Evolutionary conservation across 139 green algal species (phyloP).

Genomic region (Picochlorum costavermella): DNA sequence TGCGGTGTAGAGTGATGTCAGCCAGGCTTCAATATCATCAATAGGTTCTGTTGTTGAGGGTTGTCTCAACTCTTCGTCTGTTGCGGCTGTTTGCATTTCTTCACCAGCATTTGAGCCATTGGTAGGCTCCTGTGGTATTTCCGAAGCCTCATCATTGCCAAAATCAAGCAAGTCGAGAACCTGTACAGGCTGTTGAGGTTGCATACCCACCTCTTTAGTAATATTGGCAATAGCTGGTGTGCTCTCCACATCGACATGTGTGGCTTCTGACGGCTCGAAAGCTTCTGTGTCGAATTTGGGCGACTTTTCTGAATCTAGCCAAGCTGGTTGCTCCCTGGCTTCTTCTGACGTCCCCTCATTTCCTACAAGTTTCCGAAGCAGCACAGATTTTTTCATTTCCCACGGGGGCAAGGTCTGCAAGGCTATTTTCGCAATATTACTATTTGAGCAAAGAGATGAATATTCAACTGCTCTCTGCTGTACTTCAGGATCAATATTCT

Average conservation of each 20-base stretch:
- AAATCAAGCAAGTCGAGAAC: constrained; percentile 16
- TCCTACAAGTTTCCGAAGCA: constrained; percentile 60
- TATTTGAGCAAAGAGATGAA: constrained; percentile 36
- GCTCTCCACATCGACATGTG: background rate
- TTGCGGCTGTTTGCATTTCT: background rate
- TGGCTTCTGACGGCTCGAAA: background rate
- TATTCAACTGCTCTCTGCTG: constrained; percentile 94
- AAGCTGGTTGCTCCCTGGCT: constrained; percentile 30
- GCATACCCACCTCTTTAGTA: background rate
- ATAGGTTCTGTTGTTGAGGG: constrained; percentile 16
- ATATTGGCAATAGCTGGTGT: background rate
- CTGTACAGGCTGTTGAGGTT: constrained; percentile 1
- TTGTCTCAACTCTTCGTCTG: background rate
- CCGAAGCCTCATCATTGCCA: background rate
- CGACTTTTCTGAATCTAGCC: constrained; percentile 16
- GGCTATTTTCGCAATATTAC: constrained; percentile 33
- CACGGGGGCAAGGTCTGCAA: constrained; percentile 73
- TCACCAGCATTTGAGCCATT: no score
- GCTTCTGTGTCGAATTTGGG: constrained; percentile 5
- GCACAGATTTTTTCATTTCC: constrained; percentile 57
- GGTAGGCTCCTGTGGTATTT: background rate
- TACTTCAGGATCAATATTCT: constrained; percentile 63
- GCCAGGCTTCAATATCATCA: constrained; percentile 56
- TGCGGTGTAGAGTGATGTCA: constrained; percentile 37
- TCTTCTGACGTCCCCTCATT: constrained; percentile 34